Evolutionary conservation across 2,329 filamentous ascomycete species (phyloP).

Genomic region (Periconia sp.): DNA sequence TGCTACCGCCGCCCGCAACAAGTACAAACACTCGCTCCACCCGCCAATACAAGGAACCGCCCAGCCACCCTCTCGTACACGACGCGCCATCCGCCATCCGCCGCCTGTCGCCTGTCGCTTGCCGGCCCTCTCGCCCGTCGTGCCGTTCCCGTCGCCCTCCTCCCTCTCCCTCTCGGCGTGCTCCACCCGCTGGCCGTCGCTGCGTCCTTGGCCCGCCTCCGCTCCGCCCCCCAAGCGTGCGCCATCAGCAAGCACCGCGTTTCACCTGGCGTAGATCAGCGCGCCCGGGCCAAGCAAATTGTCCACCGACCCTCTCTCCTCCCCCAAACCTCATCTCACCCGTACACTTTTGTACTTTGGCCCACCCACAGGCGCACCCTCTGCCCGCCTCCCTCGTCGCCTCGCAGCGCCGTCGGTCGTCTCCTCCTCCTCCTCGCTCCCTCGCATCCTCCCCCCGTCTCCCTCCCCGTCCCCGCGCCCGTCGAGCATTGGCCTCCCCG

Average conservation of each 20-base stretch:
- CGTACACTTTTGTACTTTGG: conserved; percentile 3
- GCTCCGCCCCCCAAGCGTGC: conserved; percentile 1
- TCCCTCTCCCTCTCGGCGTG: too few relatives aligned
- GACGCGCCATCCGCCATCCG: too few relatives aligned
- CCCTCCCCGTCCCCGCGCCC: conserved; percentile 16
- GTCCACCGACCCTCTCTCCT: conserved; percentile 1
- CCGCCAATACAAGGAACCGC: too few relatives aligned
- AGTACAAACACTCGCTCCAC: too few relatives aligned
- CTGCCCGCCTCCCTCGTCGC: conserved; percentile 10
- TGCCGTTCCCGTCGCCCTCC: background rate
- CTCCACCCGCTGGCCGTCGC: background rate
- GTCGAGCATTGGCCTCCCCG: conserved; percentile 31
- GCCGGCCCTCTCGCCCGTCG: background rate
- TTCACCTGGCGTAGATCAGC: conserved; percentile 7
- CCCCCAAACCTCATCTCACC: conserved; percentile 6
- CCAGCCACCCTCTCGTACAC: too few relatives aligned
- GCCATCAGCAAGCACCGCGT: background rate
- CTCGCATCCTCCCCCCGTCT: conserved; percentile 24
- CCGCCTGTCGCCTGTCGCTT: too few relatives aligned
- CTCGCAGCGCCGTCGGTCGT: conserved; percentile 20
- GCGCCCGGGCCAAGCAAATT: background rate
- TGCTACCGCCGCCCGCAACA: too few relatives aligned
- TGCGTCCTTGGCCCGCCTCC: background rate
- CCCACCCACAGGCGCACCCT: conserved; percentile 6
- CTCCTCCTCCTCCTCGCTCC: conserved; percentile 21